Evolutionary conservation across 805 yeast species (phyloP).

Genomic region (Ogataea allantospora): DNA sequence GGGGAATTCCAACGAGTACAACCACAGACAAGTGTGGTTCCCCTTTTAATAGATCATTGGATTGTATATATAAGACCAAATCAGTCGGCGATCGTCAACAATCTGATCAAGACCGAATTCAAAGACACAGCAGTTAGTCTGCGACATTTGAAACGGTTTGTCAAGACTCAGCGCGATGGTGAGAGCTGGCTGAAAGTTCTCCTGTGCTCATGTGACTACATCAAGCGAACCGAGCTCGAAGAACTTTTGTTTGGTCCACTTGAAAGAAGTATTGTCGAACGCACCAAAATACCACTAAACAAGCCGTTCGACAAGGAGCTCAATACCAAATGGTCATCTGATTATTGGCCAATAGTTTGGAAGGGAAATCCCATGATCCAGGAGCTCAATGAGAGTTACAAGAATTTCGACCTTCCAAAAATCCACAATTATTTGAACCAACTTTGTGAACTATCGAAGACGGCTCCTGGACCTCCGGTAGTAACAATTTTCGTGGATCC

Average conservation of each 20-base stretch:
- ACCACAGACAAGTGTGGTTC: slow-evolving; percentile 26
- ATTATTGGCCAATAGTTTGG: slow-evolving; percentile 90
- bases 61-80: slow-evolving; percentile 40
- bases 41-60: slow-evolving; percentile 42
- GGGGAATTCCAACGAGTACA: slow-evolving; percentile 41
- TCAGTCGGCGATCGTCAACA: slow-evolving; percentile 29
- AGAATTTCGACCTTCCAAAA: slow-evolving; percentile 41
- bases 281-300: slow-evolving; percentile 49
- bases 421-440: slow-evolving; percentile 36
- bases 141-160: slow-evolving; percentile 55
- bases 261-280: slow-evolving; percentile 11
- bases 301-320: slow-evolving; percentile 74
- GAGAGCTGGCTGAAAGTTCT: slow-evolving; percentile 11
- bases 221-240: slow-evolving; percentile 28
- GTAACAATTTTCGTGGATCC: slow-evolving; percentile 69
- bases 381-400: slow-evolving; percentile 47
- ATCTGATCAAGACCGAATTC: slow-evolving; percentile 25
- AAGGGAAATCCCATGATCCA: slow-evolving; percentile 86
- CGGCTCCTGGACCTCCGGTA: slow-evolving; percentile 39
- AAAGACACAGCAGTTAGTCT: slow-evolving; percentile 29
- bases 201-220: slow-evolving; percentile 44
- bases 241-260: slow-evolving; percentile 26
- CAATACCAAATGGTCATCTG: slow-evolving; percentile 59
- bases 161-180: slow-evolving; percentile 14
- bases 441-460: slow-evolving; percentile 31